These are phyloP conservation scores for Centella asiatica DNA, from an alignment of 129 eudicot genomes.

Conservation along the genomic window DNA sequence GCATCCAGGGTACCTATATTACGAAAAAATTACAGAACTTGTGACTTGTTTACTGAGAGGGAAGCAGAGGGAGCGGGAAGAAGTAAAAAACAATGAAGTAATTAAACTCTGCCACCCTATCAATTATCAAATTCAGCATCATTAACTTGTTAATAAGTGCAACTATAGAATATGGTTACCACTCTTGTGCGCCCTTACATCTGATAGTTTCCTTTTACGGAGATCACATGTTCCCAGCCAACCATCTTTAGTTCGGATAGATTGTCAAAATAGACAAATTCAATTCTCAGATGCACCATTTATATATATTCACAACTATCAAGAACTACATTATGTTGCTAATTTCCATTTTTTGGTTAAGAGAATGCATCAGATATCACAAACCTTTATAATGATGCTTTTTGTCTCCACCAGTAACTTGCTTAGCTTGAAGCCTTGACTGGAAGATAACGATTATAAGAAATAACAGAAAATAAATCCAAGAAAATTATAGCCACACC, in stretches of 20 bases:
- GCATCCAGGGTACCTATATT: conserved; percentile 79
- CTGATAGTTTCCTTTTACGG: not conserved
- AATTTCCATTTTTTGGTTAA: not conserved
- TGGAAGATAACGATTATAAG: conserved; percentile 20
- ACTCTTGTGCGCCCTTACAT: not conserved
- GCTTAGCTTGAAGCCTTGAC: conserved; percentile 96
- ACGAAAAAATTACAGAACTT: not conserved
- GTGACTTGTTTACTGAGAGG: not conserved
- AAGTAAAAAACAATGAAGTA: not conserved
- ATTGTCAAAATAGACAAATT: not conserved
- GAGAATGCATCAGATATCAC: not conserved
- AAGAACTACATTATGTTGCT: not conserved
- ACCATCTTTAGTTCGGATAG: not conserved
- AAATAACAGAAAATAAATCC: conserved; percentile 1
- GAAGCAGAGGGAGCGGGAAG: not conserved
- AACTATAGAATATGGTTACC: not conserved
- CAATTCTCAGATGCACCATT: not conserved
- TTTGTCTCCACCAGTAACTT: conserved; percentile 58
- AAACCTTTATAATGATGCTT: conserved; percentile 80
- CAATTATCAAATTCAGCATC: not conserved
- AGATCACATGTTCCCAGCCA: not conserved
- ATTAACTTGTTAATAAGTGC: not conserved
- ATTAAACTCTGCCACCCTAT: not conserved
- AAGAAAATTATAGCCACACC: not conserved
- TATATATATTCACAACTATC: not conserved